Evolutionary conservation across 148 eudicot genomes (phyloP).

Genomic region (Spergularia bocconei): DNA sequence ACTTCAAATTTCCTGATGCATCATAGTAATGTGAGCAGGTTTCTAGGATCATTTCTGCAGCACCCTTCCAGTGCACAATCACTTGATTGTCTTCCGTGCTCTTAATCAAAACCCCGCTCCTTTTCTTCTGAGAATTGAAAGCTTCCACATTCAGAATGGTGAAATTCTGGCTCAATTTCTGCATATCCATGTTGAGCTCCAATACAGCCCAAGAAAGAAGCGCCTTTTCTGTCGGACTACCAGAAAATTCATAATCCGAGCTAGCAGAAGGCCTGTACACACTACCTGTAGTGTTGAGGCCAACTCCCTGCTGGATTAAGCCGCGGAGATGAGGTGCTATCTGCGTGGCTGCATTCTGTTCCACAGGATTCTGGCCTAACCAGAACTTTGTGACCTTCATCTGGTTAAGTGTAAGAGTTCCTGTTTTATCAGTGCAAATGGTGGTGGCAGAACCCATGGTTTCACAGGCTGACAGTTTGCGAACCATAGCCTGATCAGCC

Average conservation of each 20-base stretch:
- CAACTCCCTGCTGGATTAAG: conserved; percentile 28
- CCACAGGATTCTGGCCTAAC: conserved; percentile 20
- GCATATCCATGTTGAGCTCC: conserved; percentile 24
- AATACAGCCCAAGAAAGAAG: conserved; percentile 23
- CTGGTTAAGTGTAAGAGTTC: conserved; percentile 32
- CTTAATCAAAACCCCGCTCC: conserved; percentile 25
- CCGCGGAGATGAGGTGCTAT: conserved; percentile 10
- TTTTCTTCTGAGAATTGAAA: conserved; percentile 27
- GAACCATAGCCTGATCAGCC: conserved; percentile 36
- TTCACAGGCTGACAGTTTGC: conserved; percentile 41
- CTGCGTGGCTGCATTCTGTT: not conserved
- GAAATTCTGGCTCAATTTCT: conserved; percentile 1
- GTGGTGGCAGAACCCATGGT: conserved; percentile 42
- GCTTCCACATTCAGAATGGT: conserved; percentile 22
- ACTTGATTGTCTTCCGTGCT: not conserved
- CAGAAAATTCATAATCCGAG: conserved; percentile 25
- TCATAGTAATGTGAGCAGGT: conserved; percentile 22
- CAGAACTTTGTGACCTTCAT: conserved; percentile 37
- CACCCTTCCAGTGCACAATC: conserved; percentile 28
- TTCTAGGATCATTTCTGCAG: conserved; percentile 26
- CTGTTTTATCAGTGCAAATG: conserved; percentile 40
- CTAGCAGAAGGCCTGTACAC: conserved; percentile 14
- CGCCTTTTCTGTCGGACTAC: conserved; percentile 29
- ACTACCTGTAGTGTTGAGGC: conserved; percentile 34
- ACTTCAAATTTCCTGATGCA: conserved; percentile 10